Conservation (phyloP, 257 asterid genomes). For the Fraxinus pennsylvanica region DNA sequence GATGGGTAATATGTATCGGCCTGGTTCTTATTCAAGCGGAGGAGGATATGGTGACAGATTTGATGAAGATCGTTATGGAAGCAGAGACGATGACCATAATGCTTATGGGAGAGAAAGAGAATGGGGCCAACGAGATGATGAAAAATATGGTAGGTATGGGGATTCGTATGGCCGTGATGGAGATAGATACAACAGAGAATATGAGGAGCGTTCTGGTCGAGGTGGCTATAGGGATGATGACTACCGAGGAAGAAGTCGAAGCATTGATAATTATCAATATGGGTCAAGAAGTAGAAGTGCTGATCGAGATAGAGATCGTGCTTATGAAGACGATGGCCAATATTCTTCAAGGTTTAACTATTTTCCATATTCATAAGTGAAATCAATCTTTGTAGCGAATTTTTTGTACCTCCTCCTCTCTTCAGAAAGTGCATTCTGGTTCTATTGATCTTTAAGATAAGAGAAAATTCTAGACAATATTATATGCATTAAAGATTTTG, state of each 20-base stretch:
- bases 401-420: too few relatives aligned
- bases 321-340: constrained; percentile 80
- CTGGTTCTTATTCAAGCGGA: constrained; percentile 51
- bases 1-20: constrained; percentile 49
- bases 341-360: constrained; percentile 72
- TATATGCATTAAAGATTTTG: not conserved
- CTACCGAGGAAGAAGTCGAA: constrained; percentile 61
- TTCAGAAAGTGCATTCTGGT: constrained; percentile 8
- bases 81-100: constrained; percentile 72
- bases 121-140: constrained; percentile 69
- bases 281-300: constrained; percentile 87
- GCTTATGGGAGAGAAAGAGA: constrained; percentile 83
- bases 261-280: constrained; percentile 53
- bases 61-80: not conserved
- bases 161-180: constrained; percentile 69
- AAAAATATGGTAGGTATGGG: constrained; percentile 66
- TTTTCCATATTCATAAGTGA: not conserved
- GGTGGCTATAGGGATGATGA: constrained; percentile 63
- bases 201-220: not conserved
- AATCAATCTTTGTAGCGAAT: not conserved
- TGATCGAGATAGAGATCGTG: constrained; percentile 57
- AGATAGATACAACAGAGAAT: not conserved
- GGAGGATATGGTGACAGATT: constrained; percentile 75
- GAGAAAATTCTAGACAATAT: constrained; percentile 5
- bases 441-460: constrained; percentile 16